Evolutionary conservation across 2,329 filamentous ascomycete genomes (phyloP), one percentile per base, ranked within the genome.

Genomic region (Penicillium concentricum): DNA sequence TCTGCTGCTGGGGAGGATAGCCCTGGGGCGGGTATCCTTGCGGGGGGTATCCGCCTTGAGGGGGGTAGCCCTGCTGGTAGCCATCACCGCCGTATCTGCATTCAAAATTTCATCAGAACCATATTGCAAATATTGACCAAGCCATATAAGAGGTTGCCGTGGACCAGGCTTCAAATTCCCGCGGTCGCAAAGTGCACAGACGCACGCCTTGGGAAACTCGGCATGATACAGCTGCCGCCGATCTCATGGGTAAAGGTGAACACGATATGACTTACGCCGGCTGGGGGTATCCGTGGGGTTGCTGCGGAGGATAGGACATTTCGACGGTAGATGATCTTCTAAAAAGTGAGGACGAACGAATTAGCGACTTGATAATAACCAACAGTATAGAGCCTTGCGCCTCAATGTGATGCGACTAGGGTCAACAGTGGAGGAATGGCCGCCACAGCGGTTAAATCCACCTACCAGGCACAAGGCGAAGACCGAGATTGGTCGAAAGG

Each of bases 261-360:
- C 39, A 43, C 7, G 13, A 47, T 26, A 45, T 34, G 48, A 62
- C 62, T 62, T 59, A 64, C 61, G 41, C 52, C 39, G 53, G 60
- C 15, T 48, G 65, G 16, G 59, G 63, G 24, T 63, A 65, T 20
- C 62, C 62, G 20, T 61, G 66, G 5, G 56, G 59, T 42, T 65
- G 61, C 65, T 78, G 79, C 65, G 78, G 75, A 63, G 78, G 75
- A 63, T 67, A 72, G 47, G 77, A 72, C 78, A 80, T 79, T 26
- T 30, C 61, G 47, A 54, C 44, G 16, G 20, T 10, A 22, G 12
- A 10, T 42, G 5, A 9, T 24, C 15, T 46, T 38, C 50, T 59
- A 5, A 4, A 4, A 37, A 32, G 9, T 13, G 13, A 44, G 4
- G n/a, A 2, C 28, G 16, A 50, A 35, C 26, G 16, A 37, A 46